Base-by-base conservation (phyloP, 176 grass and related monocot species). In the Musa itinerans region DNA sequence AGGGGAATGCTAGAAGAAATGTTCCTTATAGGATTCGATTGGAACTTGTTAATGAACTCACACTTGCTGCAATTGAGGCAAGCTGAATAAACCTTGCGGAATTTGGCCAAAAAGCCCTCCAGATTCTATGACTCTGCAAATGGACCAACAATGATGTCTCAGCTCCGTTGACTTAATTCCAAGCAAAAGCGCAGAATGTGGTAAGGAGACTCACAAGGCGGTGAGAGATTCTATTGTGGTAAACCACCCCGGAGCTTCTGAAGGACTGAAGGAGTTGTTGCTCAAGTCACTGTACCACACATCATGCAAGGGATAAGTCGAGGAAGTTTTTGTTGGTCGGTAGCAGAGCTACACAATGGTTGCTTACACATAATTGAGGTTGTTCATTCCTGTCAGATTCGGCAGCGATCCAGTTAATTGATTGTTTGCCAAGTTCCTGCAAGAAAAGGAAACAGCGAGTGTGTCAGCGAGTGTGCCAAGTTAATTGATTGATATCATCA, bases 41-140 rank as follows among this genome's bases (percentile, higher is more conserved):
- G 58, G 79, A 56, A 61, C 34, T 78, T 77, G 9, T 63, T 73
- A 27, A 82, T 58, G 78, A 76, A 82, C 90, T 87, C 87, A 92
- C 92, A 96, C 92, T 96, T 87, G 87, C 75, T 92, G 85, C 77
- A 96, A 76, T 61, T 76, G 49, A 53, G 92, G 49, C 11, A 85
- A 78, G 66, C 79, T 80, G 65, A 96, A 92, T 78, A 92, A 72
- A 1, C 9, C n/a, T 25, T 49, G 23, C 25, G 92, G 87, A 72
- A 92, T 71, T 70, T 57, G 22, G 53, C 89, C 89, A 9, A 11
- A 54, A 79, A 92, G 73, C 51, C 73, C n/a, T 73, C 77, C 86
- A 69, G 81, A 82, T 77, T 84, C 72, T 52, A 96, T 92, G 81
- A 65, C 26, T 77, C 92, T 96, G 82, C 52, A 87, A 83, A 83